Conservation (phyloP, 371 early-diverging fungal genomes). For the Syncephalastrum monosporum region DNA sequence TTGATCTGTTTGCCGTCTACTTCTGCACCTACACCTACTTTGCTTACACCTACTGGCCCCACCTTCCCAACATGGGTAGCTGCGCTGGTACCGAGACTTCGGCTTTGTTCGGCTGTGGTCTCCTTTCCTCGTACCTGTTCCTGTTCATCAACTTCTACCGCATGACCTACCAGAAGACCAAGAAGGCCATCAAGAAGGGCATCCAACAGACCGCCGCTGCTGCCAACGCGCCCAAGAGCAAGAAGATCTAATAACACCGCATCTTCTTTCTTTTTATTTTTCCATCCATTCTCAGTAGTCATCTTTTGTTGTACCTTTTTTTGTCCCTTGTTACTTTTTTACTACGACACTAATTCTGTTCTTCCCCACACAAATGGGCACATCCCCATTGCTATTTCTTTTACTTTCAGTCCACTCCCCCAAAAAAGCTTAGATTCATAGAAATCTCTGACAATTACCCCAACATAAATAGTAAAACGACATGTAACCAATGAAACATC, state of each 20-base stretch:
- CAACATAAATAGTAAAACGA: conserved; percentile 1
- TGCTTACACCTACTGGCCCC: conserved; percentile 56
- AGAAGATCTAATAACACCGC: conserved; percentile 37
- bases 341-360: too few species aligned
- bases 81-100: conserved; percentile 77
- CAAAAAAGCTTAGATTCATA: not conserved
- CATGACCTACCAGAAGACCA: conserved; percentile 74
- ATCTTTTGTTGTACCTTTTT: conserved; percentile 3
- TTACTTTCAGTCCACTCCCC: not conserved
- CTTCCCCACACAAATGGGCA: too few species aligned
- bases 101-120: conserved; percentile 74
- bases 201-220: conserved; percentile 16
- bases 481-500: not conserved
- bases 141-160: conserved; percentile 86
- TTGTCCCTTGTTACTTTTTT: not conserved
- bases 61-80: conserved; percentile 65
- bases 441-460: not conserved
- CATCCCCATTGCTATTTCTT: not conserved
- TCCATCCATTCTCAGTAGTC: not conserved
- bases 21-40: conserved; percentile 73
- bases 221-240: conserved; percentile 25
- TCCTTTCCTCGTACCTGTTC: conserved; percentile 77
- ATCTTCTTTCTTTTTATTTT: conserved; percentile 1
- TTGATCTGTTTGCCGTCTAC: conserved; percentile 75
- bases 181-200: conserved; percentile 31